Evolutionary conservation across 495 filamentous ascomycete genomes (phyloP).

Genomic region (Xylaria longipes): DNA sequence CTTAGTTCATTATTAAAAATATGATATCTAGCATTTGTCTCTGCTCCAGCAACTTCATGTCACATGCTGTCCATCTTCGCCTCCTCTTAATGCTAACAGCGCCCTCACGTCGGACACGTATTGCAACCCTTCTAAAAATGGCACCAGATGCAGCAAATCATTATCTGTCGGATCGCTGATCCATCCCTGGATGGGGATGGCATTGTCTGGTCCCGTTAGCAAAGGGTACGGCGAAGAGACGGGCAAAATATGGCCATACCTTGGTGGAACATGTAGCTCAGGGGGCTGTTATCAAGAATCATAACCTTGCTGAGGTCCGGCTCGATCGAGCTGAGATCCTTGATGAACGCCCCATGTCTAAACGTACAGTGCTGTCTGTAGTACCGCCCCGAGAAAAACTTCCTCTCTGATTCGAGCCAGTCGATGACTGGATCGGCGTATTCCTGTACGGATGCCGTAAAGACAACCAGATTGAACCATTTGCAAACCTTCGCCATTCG

Average conservation of each 20-base stretch:
- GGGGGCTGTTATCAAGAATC: slow-evolving; percentile 97
- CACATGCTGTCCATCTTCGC: slow-evolving; percentile 69
- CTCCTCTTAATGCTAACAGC: slow-evolving; percentile 83
- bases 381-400: slow-evolving; percentile 90
- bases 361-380: slow-evolving; percentile 97
- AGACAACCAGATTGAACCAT: slow-evolving; percentile 98
- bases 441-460: slow-evolving; percentile 97
- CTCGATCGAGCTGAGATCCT: slow-evolving; percentile 94
- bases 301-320: slow-evolving; percentile 96
- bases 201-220: slow-evolving; percentile 72
- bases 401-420: slow-evolving; percentile 95
- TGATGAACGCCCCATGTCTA: slow-evolving; percentile 95
- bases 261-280: slow-evolving; percentile 99
- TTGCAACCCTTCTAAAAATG: slow-evolving; percentile 92
- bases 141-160: slow-evolving; percentile 88
- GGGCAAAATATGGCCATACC: slow-evolving; percentile 58
- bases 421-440: slow-evolving; percentile 99
- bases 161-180: slow-evolving; percentile 90
- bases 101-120: slow-evolving; percentile 95
- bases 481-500: slow-evolving; percentile 68
- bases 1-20: slow-evolving; percentile 26
- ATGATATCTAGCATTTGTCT: slow-evolving; percentile 28
- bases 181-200: slow-evolving; percentile 92
- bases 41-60: slow-evolving; percentile 17
- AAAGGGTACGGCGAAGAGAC: slow-evolving; percentile 10